Percentiles rank a stretch among this genome's conserved stretches.
Evolutionary conservation across 352 stramenopile genomes (phyloP).

Genomic region (Phytopythium litorale): DNA sequence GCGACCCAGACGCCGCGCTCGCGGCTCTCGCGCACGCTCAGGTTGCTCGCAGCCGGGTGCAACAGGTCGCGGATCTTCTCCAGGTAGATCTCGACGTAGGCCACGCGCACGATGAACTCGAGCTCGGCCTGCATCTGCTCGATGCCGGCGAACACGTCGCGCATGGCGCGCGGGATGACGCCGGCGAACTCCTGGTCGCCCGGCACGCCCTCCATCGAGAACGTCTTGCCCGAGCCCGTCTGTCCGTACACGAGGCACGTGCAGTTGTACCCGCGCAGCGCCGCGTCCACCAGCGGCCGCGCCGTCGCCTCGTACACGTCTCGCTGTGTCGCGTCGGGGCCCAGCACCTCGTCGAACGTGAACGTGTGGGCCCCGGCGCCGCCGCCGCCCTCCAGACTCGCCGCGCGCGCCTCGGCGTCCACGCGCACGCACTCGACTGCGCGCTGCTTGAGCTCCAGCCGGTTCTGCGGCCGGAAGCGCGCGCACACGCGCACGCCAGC

Average conservation of each 20-base stretch:
- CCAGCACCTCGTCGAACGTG: slow-evolving; percentile 74
- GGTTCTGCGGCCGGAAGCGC: slow-evolving; percentile 76
- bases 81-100: slow-evolving; percentile 99
- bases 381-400: background rate
- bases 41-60: slow-evolving; percentile 44
- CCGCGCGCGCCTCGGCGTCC: slow-evolving; percentile 24
- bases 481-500: slow-evolving; percentile 68
- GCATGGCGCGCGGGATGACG: slow-evolving; percentile 76
- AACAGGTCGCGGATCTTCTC: slow-evolving; percentile 98
- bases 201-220: slow-evolving; percentile 87
- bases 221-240: slow-evolving; percentile 90
- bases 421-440: slow-evolving; percentile 53
- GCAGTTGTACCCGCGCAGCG: slow-evolving; percentile 83
- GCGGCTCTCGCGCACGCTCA: slow-evolving; percentile 56
- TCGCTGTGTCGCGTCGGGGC: slow-evolving; percentile 34
- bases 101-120: slow-evolving; percentile 95
- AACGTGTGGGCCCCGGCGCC: slow-evolving; percentile 41
- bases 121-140: slow-evolving; percentile 64
- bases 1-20: slow-evolving; percentile 64
- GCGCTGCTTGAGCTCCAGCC: slow-evolving; percentile 66
- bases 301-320: slow-evolving; percentile 66
- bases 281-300: slow-evolving; percentile 53
- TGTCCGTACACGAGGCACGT: slow-evolving; percentile 93
- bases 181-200: slow-evolving; percentile 59
- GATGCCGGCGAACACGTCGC: slow-evolving; percentile 66